A percentile compares a stretch with the other conserved stretches of the same genome.
phyloP scores from a whole-genome alignment of 73 alveolate genomes.

The Blepharisma japonicum region DNA sequence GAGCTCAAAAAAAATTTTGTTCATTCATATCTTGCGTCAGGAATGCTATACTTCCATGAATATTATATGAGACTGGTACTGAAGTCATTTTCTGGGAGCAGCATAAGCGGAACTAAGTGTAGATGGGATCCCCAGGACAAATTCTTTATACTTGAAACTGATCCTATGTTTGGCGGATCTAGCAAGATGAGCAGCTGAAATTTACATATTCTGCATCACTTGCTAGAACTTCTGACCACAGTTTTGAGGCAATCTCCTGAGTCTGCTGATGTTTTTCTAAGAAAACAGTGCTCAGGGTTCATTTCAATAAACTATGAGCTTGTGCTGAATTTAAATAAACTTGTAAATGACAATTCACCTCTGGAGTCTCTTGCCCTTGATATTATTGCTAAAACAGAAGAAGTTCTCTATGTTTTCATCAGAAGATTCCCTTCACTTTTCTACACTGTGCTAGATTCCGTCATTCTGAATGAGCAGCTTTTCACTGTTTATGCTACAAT shows the following conservation, averaged over 20 bases:
- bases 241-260: conserved; percentile 2
- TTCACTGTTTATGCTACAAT: neutral
- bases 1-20: neutral
- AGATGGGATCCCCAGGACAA: conserved; percentile 4
- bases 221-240: neutral
- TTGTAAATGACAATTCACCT: neutral
- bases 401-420: neutral
- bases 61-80: neutral
- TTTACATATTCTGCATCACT: neutral
- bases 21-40: neutral
- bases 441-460: neutral
- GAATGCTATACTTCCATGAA: neutral
- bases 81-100: neutral
- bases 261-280: neutral
- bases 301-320: neutral
- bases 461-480: neutral
- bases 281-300: neutral
- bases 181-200: neutral
- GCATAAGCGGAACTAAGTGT: neutral
- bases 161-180: neutral
- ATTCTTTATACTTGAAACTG: neutral
- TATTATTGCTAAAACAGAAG: conserved; percentile 12
- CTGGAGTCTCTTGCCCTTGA: neutral
- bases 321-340: neutral
- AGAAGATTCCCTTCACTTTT: neutral